Evolutionary conservation across 2,329 filamentous ascomycete genomes (phyloP), one percentile per base, ranked within the genome.

Genomic region (Trichoderma lentiforme): DNA sequence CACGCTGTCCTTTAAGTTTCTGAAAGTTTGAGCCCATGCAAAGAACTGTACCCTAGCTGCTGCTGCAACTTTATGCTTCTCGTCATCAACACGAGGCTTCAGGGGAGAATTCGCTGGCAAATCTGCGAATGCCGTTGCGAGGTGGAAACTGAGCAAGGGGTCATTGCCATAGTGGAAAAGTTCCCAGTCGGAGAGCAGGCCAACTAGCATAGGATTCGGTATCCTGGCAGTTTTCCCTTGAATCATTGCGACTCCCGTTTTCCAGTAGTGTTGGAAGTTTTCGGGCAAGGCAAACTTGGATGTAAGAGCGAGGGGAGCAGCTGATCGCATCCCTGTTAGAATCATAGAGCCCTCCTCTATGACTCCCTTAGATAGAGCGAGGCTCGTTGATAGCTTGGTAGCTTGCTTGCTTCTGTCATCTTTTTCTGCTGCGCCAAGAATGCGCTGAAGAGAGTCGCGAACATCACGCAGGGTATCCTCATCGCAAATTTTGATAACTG

Each of bases 131-230:
- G 83, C 85, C 1, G 83, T 79, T 2, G 86, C 86, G n/a, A 90
- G 81, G 77, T 91, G 88, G 71, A 87, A 91, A 1, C 88, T 85
- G 6, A 85, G 75, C 0, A 89, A 73, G 0, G 89, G 88, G 72
- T 90, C 81, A 4, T 82, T 83, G 5, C 80, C 82, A 75, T 86
- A 85, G 72, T 87, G 84, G 32, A 90, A 78, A 3, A 80, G 73
- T 1, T 80, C 79, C n/a, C 77, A 73, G 4, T 77, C 73, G 0
- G 80, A 81, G 3, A 84, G 71, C 0, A 80, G n/a, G 73, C 75
- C 28, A 3, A 82, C 79, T 69, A 86, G 83, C 51, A 85, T 77
- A 51, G 88, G 87, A 74, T 88, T 87, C n/a, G 80, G 80, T 1
- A 76, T 65, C 24, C 75, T 30, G 53, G 26, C 73, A 18, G 73